These are phyloP conservation scores for Yarrowia sp. DNA, from an alignment of 805 yeast species.

Conservation along the genomic window DNA sequence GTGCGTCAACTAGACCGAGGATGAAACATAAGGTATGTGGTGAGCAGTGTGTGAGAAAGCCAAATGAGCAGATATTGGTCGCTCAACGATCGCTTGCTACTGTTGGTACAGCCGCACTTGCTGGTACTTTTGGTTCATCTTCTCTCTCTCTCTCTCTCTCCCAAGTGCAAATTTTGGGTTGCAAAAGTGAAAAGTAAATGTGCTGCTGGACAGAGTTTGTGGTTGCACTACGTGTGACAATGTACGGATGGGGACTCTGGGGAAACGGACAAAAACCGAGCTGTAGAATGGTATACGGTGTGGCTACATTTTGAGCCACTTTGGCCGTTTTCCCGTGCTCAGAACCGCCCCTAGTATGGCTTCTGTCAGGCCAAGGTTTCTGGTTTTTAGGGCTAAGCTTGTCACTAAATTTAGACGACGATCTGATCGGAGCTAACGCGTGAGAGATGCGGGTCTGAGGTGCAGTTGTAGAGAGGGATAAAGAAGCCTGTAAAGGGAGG, in stretches of 20 bases:
- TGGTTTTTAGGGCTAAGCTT: neutral
- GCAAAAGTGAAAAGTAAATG: neutral
- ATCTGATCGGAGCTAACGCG: constrained; percentile 20
- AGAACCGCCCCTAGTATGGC: too few relatives aligned
- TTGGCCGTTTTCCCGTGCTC: neutral
- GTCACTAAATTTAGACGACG: constrained; percentile 17
- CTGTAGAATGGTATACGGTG: neutral
- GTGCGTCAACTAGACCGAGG: neutral
- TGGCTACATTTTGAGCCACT: neutral
- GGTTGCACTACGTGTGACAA: neutral
- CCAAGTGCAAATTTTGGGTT: neutral
- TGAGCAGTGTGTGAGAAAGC: too few relatives aligned
- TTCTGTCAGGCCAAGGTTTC: too few relatives aligned
- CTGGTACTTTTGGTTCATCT: neutral
- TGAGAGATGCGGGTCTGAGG: neutral
- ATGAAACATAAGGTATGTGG: too few relatives aligned
- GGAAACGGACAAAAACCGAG: too few relatives aligned
- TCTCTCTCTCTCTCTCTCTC: neutral
- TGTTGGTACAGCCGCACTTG: neutral
- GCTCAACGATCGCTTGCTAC: constrained; percentile 2
- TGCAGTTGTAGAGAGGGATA: neutral
- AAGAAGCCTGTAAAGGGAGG: neutral
- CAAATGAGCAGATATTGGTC: too few relatives aligned
- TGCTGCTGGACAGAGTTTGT: neutral
- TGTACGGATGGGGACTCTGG: neutral